A percentile compares a stretch with the other conserved stretches of the same genome.
These are phyloP conservation scores for Rhizopus stolonifer DNA, from an alignment of 371 early-diverging fungal species.

Conservation along the genomic window DNA sequence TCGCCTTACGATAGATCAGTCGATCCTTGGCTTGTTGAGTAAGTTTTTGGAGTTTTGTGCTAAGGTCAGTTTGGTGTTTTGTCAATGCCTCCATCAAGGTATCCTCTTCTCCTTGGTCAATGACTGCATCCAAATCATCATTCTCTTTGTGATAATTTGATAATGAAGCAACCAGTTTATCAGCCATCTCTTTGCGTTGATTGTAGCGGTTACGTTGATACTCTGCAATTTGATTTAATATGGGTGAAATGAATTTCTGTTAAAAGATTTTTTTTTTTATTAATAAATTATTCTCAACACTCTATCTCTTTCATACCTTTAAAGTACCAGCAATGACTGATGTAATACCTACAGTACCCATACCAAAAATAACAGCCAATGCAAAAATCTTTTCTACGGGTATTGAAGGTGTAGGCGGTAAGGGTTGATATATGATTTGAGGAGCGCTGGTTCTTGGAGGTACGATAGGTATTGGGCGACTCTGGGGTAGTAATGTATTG, in stretches of 20 bases:
- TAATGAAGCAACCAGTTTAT: constrained; percentile 10
- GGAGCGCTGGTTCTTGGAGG: constrained; percentile 7
- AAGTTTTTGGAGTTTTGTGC: constrained; percentile 14
- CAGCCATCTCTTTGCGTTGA: constrained; percentile 21
- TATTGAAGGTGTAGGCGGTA: constrained; percentile 32
- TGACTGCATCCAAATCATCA: constrained; percentile 30
- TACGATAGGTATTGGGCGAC: neutral
- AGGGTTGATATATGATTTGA: constrained; percentile 36
- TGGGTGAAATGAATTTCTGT: constrained; percentile 27
- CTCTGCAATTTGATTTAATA: constrained; percentile 25
- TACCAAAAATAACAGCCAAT: constrained; percentile 37
- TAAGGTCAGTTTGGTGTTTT: constrained; percentile 18
- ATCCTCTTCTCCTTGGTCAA: constrained; percentile 27
- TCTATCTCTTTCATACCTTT: constrained; percentile 28
- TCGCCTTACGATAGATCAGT: constrained; percentile 8
- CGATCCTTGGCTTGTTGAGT: neutral
- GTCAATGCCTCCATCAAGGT: constrained; percentile 19
- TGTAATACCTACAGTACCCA: constrained; percentile 41
- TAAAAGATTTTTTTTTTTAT: too few relatives aligned
- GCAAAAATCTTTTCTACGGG: constrained; percentile 37
- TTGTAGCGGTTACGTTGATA: constrained; percentile 23
- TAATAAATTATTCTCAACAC: too few relatives aligned
- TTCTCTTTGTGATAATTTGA: constrained; percentile 12
- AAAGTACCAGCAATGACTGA: constrained; percentile 39
- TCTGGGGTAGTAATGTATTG: neutral